These are phyloP conservation scores for Scutellaria baicalensis DNA, from an alignment of 257 asterid species.

Conservation along the genomic window DNA sequence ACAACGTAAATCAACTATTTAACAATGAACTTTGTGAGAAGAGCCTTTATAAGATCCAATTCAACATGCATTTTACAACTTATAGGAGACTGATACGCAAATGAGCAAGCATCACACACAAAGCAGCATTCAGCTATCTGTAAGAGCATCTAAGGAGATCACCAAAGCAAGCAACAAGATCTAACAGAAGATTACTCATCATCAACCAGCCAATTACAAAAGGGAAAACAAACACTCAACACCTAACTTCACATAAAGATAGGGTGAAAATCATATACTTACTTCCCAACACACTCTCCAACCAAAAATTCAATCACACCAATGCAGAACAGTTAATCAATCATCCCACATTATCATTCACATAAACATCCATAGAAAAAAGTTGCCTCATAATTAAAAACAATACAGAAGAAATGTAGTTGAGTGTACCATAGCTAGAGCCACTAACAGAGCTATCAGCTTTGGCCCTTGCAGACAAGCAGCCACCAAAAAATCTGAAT, in stretches of 20 bases:
- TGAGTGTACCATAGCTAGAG: constrained; percentile 47
- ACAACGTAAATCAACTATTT: background rate
- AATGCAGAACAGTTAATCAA: background rate
- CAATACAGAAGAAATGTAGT: background rate
- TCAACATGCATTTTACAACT: background rate
- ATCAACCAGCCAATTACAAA: background rate
- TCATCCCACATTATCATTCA: background rate
- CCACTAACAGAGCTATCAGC: constrained; percentile 60
- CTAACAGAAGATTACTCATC: background rate
- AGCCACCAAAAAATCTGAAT: constrained; percentile 55
- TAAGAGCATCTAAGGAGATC: background rate
- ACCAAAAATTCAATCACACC: background rate
- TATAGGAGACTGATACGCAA: background rate
- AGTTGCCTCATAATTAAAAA: background rate
- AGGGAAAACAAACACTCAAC: background rate
- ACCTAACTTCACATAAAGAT: background rate
- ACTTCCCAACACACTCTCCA: background rate
- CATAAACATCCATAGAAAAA: background rate
- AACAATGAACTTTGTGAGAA: background rate
- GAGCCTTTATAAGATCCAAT: background rate
- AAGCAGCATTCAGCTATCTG: background rate
- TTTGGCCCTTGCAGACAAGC: constrained; percentile 57
- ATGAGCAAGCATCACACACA: background rate
- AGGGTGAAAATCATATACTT: background rate
- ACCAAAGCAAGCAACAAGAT: background rate